phyloP scores from a whole-genome alignment of 371 early-diverging fungal genomes.

The Haplosporangium sp. region DNA sequence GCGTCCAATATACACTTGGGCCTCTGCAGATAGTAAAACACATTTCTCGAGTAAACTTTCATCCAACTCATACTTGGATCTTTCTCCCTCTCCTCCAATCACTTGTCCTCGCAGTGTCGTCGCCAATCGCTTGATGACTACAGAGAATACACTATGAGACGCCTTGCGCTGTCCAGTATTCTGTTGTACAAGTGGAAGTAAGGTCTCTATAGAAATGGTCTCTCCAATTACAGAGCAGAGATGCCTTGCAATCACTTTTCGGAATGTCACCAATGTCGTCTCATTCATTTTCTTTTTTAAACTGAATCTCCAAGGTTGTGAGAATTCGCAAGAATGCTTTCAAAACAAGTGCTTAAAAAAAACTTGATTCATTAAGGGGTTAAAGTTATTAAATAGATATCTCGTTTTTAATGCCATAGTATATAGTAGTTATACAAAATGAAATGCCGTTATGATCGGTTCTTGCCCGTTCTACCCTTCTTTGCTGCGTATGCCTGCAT shows the following conservation, averaged over 20 bases:
- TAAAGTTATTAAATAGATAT: too few relatives aligned
- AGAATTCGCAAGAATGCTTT: too few relatives aligned
- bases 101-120: background rate
- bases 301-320: too few relatives aligned
- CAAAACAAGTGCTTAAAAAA: too few relatives aligned
- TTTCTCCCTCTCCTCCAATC: background rate
- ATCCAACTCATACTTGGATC: slow-evolving; percentile 5
- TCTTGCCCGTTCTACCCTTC: slow-evolving; percentile 38
- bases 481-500: slow-evolving; percentile 64
- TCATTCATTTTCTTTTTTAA: background rate
- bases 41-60: slow-evolving; percentile 6
- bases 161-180: slow-evolving; percentile 28
- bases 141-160: slow-evolving; percentile 34
- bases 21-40: slow-evolving; percentile 1
- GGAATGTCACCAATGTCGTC: slow-evolving; percentile 17
- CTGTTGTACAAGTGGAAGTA: slow-evolving; percentile 35
- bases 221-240: slow-evolving; percentile 15
- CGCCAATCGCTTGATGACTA: slow-evolving; percentile 28
- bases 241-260: slow-evolving; percentile 30
- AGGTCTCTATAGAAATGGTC: background rate
- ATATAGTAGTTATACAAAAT: too few relatives aligned
- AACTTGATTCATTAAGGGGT: too few relatives aligned
- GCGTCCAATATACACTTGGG: slow-evolving; percentile 5
- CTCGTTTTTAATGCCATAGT: background rate
- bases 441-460: background rate